Percentiles rank a stretch among this genome's conserved stretches.
phyloP scores from a whole-genome alignment of 1,139 yeast species.

The Kurtzmaniella quercitrusa region DNA sequence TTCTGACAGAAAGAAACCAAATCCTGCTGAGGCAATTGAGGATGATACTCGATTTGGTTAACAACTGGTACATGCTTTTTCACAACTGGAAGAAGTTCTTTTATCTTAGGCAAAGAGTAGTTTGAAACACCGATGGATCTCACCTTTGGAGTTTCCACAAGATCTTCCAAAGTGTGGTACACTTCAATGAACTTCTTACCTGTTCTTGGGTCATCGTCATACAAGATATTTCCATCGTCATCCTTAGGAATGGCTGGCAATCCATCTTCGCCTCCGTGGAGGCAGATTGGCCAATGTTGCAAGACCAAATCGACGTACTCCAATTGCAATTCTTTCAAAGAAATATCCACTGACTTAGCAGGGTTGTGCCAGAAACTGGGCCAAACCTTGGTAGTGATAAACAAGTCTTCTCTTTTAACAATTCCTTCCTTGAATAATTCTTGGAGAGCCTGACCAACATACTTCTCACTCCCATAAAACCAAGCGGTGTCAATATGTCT shows the following conservation, averaged over 20 bases:
- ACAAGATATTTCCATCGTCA: slow-evolving; percentile 35
- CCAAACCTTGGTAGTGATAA: slow-evolving; percentile 63
- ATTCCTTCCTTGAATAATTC: slow-evolving; percentile 45
- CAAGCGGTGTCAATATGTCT: slow-evolving; percentile 42
- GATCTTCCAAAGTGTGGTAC: slow-evolving; percentile 44
- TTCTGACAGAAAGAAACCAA: slow-evolving; percentile 24
- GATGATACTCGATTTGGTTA: slow-evolving; percentile 37
- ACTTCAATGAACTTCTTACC: slow-evolving; percentile 42
- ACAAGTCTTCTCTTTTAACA: slow-evolving; percentile 52
- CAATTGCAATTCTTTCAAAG: slow-evolving; percentile 37
- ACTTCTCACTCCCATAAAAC: slow-evolving; percentile 48
- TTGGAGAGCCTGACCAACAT: slow-evolving; percentile 47
- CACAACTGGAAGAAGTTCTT: slow-evolving; percentile 22
- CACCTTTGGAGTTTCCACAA: slow-evolving; percentile 28
- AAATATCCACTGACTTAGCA: slow-evolving; percentile 32
- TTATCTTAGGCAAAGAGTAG: slow-evolving; percentile 25
- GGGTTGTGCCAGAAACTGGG: slow-evolving; percentile 34
- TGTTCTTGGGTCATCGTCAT: slow-evolving; percentile 37
- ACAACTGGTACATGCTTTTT: slow-evolving; percentile 26
- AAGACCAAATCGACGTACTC: slow-evolving; percentile 57
- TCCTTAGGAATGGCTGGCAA: slow-evolving; percentile 32
- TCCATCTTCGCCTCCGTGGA: slow-evolving; percentile 36
- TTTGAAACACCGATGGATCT: slow-evolving; percentile 32
- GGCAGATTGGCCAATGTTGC: slow-evolving; percentile 59
- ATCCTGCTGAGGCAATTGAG: slow-evolving; percentile 36